Conservation (phyloP, 2,329 filamentous ascomycete genomes). For the Penicillium sp. region DNA sequence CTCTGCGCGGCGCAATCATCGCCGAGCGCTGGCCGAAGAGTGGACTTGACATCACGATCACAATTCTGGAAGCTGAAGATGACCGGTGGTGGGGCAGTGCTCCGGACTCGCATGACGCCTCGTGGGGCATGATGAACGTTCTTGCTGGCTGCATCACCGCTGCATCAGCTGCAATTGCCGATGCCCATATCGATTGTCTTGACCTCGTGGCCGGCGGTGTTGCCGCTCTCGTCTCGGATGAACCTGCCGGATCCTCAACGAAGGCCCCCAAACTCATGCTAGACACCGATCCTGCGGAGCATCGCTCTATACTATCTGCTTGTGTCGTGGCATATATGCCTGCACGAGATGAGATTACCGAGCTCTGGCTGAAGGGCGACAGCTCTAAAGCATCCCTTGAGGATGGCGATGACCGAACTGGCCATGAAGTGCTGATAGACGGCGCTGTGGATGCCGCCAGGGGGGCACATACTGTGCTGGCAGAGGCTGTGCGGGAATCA, state of each 20-base stretch:
- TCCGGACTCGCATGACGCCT: constrained; percentile 55
- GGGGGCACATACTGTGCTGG: constrained; percentile 60
- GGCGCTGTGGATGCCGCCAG: constrained; percentile 64
- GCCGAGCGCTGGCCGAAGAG: constrained; percentile 98
- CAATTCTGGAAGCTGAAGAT: constrained; percentile 90
- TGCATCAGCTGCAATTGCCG: constrained; percentile 85
- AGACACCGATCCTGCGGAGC: constrained; percentile 81
- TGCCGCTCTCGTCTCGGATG: constrained; percentile 69
- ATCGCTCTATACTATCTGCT: constrained; percentile 73
- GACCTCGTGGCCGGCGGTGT: constrained; percentile 89
- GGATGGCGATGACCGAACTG: constrained; percentile 39
- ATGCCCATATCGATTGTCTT: constrained; percentile 94
- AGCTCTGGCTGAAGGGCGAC: constrained; percentile 89
- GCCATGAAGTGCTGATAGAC: constrained; percentile 59
- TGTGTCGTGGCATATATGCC: constrained; percentile 91
- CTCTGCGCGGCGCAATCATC: constrained; percentile 84
- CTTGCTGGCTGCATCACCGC: constrained; percentile 91
- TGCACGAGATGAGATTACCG: constrained; percentile 84
- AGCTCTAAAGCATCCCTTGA: constrained; percentile 37
- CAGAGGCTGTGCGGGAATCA: constrained; percentile 62
- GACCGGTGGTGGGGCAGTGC: constrained; percentile 67
- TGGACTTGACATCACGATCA: constrained; percentile 91
- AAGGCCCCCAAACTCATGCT: constrained; percentile 55
- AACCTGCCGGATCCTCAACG: constrained; percentile 22
- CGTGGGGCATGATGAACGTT: constrained; percentile 90